phyloP scores from a whole-genome alignment of 1,139 yeast genomes.

The Blastobotrys malaysiensis region DNA sequence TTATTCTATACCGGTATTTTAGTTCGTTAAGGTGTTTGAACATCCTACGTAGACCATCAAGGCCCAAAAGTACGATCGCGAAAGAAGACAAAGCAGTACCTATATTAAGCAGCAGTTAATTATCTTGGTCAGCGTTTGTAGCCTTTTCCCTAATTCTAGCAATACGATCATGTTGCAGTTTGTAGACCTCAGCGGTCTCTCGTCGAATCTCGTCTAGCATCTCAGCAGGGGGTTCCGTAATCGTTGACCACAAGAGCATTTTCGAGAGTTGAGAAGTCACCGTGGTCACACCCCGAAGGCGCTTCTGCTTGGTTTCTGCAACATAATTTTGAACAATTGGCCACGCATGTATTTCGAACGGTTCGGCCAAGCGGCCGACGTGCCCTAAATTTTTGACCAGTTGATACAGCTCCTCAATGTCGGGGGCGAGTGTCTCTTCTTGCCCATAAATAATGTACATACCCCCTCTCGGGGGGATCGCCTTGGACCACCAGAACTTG shows the following conservation, averaged over 20 bases:
- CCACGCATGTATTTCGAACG: slow-evolving; percentile 33
- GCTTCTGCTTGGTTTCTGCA: slow-evolving; percentile 26
- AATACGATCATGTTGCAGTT: background rate
- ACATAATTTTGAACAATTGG: slow-evolving; percentile 27
- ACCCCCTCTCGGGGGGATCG: slow-evolving; percentile 34
- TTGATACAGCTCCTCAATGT: slow-evolving; percentile 33
- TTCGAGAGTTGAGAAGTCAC: slow-evolving; percentile 26
- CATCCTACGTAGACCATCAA: too few species aligned
- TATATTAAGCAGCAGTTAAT: background rate
- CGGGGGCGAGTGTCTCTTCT: slow-evolving; percentile 36
- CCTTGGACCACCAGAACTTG: slow-evolving; percentile 36
- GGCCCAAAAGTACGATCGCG: too few species aligned
- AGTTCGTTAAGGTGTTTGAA: too few species aligned
- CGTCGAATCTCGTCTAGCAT: slow-evolving; percentile 2
- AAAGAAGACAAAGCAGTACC: too few species aligned
- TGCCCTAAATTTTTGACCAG: slow-evolving; percentile 14
- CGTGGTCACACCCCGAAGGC: slow-evolving; percentile 27
- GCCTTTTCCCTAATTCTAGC: background rate
- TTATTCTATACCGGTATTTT: too few species aligned
- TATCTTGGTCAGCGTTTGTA: background rate
- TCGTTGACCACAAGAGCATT: slow-evolving; percentile 29
- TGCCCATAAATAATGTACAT: slow-evolving; percentile 38
- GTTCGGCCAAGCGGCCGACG: slow-evolving; percentile 17
- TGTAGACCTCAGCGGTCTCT: background rate
- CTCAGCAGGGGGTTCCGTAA: slow-evolving; percentile 12